phyloP scores from a whole-genome alignment of 768 basidiomycete species.

The Kockovaella imperatae region DNA sequence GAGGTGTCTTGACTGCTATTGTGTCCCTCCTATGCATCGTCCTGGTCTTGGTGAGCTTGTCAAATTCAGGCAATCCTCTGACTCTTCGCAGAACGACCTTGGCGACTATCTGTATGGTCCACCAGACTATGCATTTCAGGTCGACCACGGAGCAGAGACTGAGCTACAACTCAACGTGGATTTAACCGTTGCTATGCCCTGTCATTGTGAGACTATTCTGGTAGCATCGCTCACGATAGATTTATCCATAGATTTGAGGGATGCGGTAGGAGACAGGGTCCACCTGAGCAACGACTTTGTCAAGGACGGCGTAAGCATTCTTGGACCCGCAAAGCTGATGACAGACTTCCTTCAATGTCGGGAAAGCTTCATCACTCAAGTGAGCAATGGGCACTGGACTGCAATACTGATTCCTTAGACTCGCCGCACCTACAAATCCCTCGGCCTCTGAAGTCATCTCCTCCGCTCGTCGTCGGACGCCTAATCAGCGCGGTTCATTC shows the following conservation, averaged over 20 bases:
- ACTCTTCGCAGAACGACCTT: conserved; percentile 58
- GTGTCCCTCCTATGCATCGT: conserved; percentile 38
- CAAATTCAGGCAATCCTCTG: background rate
- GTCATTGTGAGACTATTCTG: conserved; percentile 58
- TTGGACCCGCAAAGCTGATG: background rate
- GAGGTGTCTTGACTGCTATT: conserved; percentile 37
- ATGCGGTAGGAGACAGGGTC: conserved; percentile 86
- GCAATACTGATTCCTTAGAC: background rate
- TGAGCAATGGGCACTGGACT: conserved; percentile 30
- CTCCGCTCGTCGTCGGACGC: conserved; percentile 22
- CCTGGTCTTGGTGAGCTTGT: conserved; percentile 30
- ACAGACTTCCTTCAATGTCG: conserved; percentile 66
- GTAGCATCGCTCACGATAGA: conserved; percentile 47
- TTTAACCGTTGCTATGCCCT: conserved; percentile 86
- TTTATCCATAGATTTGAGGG: conserved; percentile 78
- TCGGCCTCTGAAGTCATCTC: conserved; percentile 36
- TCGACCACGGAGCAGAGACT: conserved; percentile 56
- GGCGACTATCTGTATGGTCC: conserved; percentile 91
- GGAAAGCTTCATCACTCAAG: conserved; percentile 69
- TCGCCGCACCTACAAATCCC: conserved; percentile 9
- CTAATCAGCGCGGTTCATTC: conserved; percentile 23
- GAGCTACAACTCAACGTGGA: conserved; percentile 84
- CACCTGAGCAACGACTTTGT: conserved; percentile 70
- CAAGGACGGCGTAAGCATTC: conserved; percentile 68
- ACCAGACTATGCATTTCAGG: conserved; percentile 79